These are phyloP conservation scores for Fusarium mexicanum DNA, from an alignment of 2,329 filamentous ascomycete species.

Conservation along the genomic window DNA sequence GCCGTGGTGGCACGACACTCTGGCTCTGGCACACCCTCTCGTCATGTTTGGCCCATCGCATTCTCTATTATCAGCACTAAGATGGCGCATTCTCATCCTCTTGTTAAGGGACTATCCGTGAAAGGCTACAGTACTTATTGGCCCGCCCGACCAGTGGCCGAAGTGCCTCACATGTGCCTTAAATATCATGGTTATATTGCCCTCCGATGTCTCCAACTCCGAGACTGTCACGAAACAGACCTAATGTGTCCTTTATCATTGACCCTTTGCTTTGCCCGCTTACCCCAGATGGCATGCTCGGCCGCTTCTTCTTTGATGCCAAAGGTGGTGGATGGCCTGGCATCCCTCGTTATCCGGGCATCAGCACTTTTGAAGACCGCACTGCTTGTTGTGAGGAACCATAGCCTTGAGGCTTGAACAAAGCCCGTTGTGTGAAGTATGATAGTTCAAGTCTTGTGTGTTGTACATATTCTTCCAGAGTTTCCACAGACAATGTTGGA, in stretches of 20 bases:
- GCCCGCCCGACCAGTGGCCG: neutral
- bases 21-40: neutral
- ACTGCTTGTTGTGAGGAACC: accelerated
- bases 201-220: neutral
- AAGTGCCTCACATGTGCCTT: neutral
- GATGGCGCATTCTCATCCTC: neutral
- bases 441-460: too few relatives aligned
- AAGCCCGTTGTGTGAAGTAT: too few relatives aligned
- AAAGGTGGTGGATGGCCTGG: neutral
- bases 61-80: neutral
- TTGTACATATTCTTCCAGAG: too few relatives aligned
- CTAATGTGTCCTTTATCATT: neutral
- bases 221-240: neutral
- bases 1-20: neutral
- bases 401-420: too few relatives aligned
- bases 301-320: neutral
- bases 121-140: neutral
- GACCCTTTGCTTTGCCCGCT: accelerated
- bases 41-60: neutral
- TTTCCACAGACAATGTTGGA: too few relatives aligned
- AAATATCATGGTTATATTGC: neutral
- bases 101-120: neutral
- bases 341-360: too few relatives aligned
- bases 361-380: too few relatives aligned
- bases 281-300: neutral